Conservation (phyloP, 2,329 filamentous ascomycete genomes). For the Lachnellula subtilissima region DNA sequence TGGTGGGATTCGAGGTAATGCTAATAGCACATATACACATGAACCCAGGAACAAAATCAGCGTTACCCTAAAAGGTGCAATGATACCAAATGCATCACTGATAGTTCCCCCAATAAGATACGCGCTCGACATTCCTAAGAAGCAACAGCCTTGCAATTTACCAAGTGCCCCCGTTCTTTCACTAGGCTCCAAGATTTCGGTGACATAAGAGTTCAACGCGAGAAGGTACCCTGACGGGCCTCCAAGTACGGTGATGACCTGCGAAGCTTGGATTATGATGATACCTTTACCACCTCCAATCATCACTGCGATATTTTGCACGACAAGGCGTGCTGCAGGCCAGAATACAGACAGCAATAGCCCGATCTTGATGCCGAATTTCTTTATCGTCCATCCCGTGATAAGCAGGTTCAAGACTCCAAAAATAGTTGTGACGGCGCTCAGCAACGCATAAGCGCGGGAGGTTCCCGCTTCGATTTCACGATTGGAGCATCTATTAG, state of each 20-base stretch:
- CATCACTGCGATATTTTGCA: slow-evolving; percentile 61
- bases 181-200: slow-evolving; percentile 56
- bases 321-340: slow-evolving; percentile 56
- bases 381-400: slow-evolving; percentile 62
- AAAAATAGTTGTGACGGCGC: slow-evolving; percentile 63
- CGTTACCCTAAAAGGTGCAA: slow-evolving; percentile 60
- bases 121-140: slow-evolving; percentile 61
- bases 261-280: slow-evolving; percentile 60
- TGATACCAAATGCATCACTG: slow-evolving; percentile 58
- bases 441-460: slow-evolving; percentile 57
- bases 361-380: slow-evolving; percentile 57
- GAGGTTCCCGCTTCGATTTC: slow-evolving; percentile 63
- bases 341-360: slow-evolving; percentile 60
- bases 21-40: slow-evolving; percentile 37
- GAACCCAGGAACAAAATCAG: slow-evolving; percentile 49
- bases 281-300: slow-evolving; percentile 60
- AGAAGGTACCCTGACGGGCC: slow-evolving; percentile 66
- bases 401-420: slow-evolving; percentile 65
- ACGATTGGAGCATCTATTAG: slow-evolving; percentile 54
- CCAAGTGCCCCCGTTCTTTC: slow-evolving; percentile 62
- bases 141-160: slow-evolving; percentile 59
- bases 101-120: slow-evolving; percentile 62
- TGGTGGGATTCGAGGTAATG: slow-evolving; percentile 46
- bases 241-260: slow-evolving; percentile 63
- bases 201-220: slow-evolving; percentile 63